phyloP scores from a whole-genome alignment of 1,139 yeast species.

The Protomyces lactucae-debilis region DNA sequence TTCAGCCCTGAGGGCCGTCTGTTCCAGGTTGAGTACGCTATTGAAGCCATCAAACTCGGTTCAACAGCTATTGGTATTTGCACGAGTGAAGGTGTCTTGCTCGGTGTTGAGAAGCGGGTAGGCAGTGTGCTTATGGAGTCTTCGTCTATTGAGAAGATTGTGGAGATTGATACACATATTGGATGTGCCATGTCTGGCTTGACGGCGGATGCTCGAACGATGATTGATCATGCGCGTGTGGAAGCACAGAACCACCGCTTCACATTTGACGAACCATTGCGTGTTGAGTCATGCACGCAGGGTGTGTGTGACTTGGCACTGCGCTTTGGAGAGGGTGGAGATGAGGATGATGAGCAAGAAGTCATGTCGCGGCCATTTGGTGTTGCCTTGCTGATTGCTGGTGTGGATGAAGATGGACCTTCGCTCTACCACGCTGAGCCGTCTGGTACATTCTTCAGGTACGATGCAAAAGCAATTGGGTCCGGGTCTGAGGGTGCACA shows the following conservation, averaged over 20 bases:
- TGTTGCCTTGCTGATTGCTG: slow-evolving; percentile 94
- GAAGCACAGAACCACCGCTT: slow-evolving; percentile 82
- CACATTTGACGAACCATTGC: slow-evolving; percentile 86
- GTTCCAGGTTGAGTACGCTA: slow-evolving; percentile 95
- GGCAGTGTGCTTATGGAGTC: slow-evolving; percentile 88
- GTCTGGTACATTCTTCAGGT: slow-evolving; percentile 93
- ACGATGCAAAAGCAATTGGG: slow-evolving; percentile 98
- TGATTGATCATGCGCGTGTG: slow-evolving; percentile 97
- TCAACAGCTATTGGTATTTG: slow-evolving; percentile 97
- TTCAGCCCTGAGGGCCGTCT: slow-evolving; percentile 98
- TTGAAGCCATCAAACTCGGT: slow-evolving; percentile 93
- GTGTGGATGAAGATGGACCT: slow-evolving; percentile 92
- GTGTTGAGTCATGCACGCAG: slow-evolving; percentile 91
- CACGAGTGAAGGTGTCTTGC: slow-evolving; percentile 92
- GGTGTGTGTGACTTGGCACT: slow-evolving; percentile 95
- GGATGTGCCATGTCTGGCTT: slow-evolving; percentile 99
- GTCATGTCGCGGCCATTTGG: slow-evolving; percentile 99
- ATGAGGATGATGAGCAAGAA: slow-evolving; percentile 95
- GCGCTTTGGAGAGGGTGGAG: slow-evolving; percentile 98
- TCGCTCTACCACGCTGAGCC: slow-evolving; percentile 99
- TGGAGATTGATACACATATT: slow-evolving; percentile 87
- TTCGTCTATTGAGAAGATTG: slow-evolving; percentile 90
- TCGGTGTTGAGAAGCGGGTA: slow-evolving; percentile 96
- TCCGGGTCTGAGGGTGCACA: slow-evolving; percentile 99
- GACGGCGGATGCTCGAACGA: slow-evolving; percentile 97